Percentiles rank a stretch among this genome's conserved stretches.
Evolutionary conservation across 495 filamentous ascomycete species (phyloP).

Genomic region (Aspergillus asperescens): DNA sequence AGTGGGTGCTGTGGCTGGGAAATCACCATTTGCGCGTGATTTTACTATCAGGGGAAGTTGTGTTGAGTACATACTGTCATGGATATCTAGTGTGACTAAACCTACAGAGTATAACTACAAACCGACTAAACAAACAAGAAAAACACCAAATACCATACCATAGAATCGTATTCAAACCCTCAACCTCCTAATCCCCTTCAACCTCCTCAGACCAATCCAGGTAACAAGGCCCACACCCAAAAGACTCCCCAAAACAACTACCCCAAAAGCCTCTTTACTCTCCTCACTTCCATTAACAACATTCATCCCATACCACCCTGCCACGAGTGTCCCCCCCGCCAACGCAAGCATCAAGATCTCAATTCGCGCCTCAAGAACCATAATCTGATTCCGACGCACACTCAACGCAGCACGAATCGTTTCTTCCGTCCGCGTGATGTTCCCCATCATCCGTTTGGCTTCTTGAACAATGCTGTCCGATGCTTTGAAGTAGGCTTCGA

Average conservation of each 20-base stretch:
- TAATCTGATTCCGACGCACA: conserved; percentile 34
- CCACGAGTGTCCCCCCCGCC: conserved; percentile 27
- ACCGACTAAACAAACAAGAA: too few species aligned
- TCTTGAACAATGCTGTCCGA: conserved; percentile 26
- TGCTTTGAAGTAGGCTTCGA: conserved; percentile 33
- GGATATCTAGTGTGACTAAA: too few species aligned
- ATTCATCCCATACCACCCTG: conserved; percentile 34
- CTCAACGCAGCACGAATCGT: conserved; percentile 24
- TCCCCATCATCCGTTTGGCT: conserved; percentile 18
- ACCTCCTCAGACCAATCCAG: conserved; percentile 22
- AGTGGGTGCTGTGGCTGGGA: background rate
- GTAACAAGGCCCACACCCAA: conserved; percentile 4
- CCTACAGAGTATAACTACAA: too few species aligned
- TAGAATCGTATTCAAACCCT: too few species aligned
- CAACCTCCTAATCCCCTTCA: conserved; percentile 11
- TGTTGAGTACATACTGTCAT: too few species aligned
- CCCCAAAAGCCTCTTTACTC: conserved; percentile 21
- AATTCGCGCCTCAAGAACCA: conserved; percentile 31
- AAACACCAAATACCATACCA: too few species aligned
- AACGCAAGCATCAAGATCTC: conserved; percentile 32
- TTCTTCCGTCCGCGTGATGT: conserved; percentile 25
- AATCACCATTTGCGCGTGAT: background rate
- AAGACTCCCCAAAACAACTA: conserved; percentile 15
- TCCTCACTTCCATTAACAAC: conserved; percentile 32
- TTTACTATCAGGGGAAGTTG: background rate